Percentiles rank a stretch among this genome's conserved stretches.
These are phyloP conservation scores for Rhodotorula toruloides DNA, from an alignment of 768 basidiomycete genomes.

Conservation along the genomic window DNA sequence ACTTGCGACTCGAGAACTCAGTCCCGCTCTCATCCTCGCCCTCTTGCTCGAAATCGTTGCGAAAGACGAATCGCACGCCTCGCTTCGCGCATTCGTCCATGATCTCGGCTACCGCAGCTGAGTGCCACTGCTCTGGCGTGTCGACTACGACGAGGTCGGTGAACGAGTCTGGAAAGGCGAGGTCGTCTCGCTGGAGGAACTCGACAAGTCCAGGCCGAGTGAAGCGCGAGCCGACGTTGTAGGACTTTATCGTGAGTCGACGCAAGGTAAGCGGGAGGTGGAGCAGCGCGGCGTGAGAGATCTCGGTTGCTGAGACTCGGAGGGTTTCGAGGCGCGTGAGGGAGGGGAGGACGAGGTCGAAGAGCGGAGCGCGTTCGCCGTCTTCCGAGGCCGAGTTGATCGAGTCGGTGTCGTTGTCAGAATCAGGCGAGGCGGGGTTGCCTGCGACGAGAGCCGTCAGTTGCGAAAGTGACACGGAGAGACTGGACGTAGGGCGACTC, in stretches of 20 bases:
- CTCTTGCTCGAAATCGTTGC: too few relatives aligned
- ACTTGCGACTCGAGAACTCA: too few relatives aligned
- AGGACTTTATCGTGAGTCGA: not conserved
- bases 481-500: not conserved
- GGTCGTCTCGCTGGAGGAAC: not conserved
- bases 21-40: too few relatives aligned
- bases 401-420: not conserved
- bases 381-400: too few relatives aligned
- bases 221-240: not conserved
- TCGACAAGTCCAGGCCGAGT: not conserved
- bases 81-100: not conserved
- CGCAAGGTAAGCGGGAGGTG: not conserved
- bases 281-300: not conserved
- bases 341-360: conserved; percentile 1
- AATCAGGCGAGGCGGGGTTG: not conserved
- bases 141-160: not conserved
- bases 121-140: not conserved
- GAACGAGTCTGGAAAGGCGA: conserved; percentile 6
- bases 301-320: not conserved
- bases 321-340: not conserved
- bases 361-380: not conserved
- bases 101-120: not conserved
- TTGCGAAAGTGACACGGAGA: not conserved
- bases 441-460: not conserved
- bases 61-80: not conserved